Evolutionary conservation across 2,329 filamentous ascomycete genomes (phyloP), one percentile per base, ranked within the genome.

Genomic region (Fusarium compactum): DNA sequence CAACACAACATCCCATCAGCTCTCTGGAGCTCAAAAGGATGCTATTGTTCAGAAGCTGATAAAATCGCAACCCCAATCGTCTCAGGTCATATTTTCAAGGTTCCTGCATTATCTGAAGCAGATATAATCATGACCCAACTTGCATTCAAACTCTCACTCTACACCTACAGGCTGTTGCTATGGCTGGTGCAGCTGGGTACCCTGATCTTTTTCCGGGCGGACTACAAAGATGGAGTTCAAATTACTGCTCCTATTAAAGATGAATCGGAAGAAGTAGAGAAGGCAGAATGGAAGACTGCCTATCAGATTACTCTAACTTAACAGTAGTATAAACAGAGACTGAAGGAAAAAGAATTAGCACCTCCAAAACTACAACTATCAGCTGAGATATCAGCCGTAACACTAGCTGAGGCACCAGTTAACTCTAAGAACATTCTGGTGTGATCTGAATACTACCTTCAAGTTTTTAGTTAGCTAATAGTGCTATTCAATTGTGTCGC

Each of bases 21-120:
- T 34, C 29, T 30, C 29, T 30, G 5, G 2, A 7, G 29, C 29
- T 30, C 5, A 7, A 30, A 12, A 30, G 12, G 29, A 30, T 30
- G 1, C 5, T 30, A 30, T 30, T 30, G 12, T 12, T 29, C 27
- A 14, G 29, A 32, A 32, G 30, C 3, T 32, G 15, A 16, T 32
- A 32, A 8, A 32, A 2, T 8, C 15, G 8, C 8, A 18, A 6
- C 15, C 8, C 8, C 15, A 32, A 32, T 16, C 30, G 4, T 34
- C 15, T 10, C 5, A 9, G 15, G 8, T 18, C 5, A 1, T 10
- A 3, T 34, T 18, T 18, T 18, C 32, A 10, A 34, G 4, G 32
- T 34, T 6, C 0, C 8, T 34, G 1, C 0, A 10, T 18, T 10
- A 18, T 18, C 32, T 34, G 2, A 2, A 34, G 8, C 2, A 34